Conservation (phyloP, 805 yeast genomes). For the Pichia insulana region DNA sequence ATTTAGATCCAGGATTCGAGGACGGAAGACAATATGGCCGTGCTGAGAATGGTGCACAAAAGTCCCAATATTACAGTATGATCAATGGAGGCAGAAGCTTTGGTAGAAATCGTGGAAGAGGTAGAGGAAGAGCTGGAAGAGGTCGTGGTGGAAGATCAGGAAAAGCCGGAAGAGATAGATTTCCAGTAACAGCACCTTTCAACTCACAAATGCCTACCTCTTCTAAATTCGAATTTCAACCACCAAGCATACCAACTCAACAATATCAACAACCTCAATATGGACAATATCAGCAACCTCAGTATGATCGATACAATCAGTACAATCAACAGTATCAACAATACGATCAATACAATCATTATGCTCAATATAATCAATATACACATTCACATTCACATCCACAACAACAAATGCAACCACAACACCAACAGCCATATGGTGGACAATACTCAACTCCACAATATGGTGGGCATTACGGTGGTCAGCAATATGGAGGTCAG, state of each 20-base stretch:
- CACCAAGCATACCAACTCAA: background rate
- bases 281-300: background rate
- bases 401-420: background rate
- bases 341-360: background rate
- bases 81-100: slow-evolving; percentile 8
- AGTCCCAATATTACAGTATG: slow-evolving; percentile 19
- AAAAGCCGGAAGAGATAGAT: slow-evolving; percentile 13
- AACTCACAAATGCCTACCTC: no score
- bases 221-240: background rate
- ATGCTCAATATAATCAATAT: background rate
- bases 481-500: background rate
- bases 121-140: slow-evolving; percentile 9
- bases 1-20: slow-evolving; percentile 90
- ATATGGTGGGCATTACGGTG: background rate
- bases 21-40: slow-evolving; percentile 97
- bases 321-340: background rate
- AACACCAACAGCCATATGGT: background rate
- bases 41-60: slow-evolving; percentile 86
- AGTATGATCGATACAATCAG: background rate
- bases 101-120: slow-evolving; percentile 16
- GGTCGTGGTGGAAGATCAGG: slow-evolving; percentile 16
- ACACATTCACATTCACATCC: background rate
- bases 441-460: background rate
- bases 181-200: background rate
- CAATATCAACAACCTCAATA: background rate